phyloP scores from a whole-genome alignment of 805 yeast species.

The Yamadazyma nakazawae region DNA sequence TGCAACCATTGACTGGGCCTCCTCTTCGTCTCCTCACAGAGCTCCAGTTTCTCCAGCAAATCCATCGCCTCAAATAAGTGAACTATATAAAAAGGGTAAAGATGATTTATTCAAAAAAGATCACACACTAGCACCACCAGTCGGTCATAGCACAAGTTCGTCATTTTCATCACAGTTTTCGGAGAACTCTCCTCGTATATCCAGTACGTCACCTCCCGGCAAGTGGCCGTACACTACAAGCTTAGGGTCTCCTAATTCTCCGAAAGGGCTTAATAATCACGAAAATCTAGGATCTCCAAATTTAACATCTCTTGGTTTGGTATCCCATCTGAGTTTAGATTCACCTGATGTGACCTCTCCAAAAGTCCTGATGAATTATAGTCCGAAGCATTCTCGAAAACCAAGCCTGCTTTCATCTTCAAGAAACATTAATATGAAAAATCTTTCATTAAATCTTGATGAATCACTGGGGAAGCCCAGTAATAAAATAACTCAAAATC shows the following conservation, averaged over 20 bases:
- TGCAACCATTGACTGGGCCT: not conserved
- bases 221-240: not conserved
- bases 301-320: not conserved
- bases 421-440: slow-evolving; percentile 34
- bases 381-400: slow-evolving; percentile 36
- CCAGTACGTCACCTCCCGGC: not conserved
- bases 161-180: not conserved
- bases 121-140: not conserved
- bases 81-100: not conserved
- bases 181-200: not conserved
- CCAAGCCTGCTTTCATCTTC: slow-evolving; percentile 26
- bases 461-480: not conserved
- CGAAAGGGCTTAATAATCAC: too few species aligned
- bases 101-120: not conserved
- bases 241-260: not conserved
- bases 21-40: not conserved
- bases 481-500: slow-evolving; percentile 1
- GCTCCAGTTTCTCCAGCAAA: not conserved
- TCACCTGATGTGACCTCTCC: not conserved
- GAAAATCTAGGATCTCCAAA: not conserved
- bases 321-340: not conserved
- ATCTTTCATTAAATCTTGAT: slow-evolving; percentile 30
- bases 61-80: not conserved
- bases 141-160: not conserved
- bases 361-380: slow-evolving; percentile 25